phyloP scores from a whole-genome alignment of 768 basidiomycete species.

The Rhizopogon sp. region DNA sequence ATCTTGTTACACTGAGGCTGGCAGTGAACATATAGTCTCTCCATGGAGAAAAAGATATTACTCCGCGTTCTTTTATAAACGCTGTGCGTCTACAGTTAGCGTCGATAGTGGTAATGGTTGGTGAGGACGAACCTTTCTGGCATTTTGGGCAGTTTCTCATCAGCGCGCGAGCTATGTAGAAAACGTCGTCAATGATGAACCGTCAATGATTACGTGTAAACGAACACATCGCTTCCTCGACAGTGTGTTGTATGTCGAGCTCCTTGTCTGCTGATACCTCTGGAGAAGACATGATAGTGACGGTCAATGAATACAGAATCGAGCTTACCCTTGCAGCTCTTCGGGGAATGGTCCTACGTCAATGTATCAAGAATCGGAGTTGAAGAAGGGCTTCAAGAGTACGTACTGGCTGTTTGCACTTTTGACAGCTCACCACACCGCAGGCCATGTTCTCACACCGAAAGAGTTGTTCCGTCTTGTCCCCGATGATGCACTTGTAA shows the following conservation, averaged over 20 bases:
- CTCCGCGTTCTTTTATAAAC: slow-evolving; percentile 76
- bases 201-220: slow-evolving; percentile 3
- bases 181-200: slow-evolving; percentile 1
- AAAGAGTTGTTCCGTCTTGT: slow-evolving; percentile 48
- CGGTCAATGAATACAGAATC: neutral
- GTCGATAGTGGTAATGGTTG: neutral
- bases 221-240: slow-evolving; percentile 94
- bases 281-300: slow-evolving; percentile 21
- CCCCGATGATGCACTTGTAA: slow-evolving; percentile 66
- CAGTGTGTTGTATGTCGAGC: slow-evolving; percentile 66
- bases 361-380: neutral
- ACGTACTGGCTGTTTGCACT: slow-evolving; percentile 62
- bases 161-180: slow-evolving; percentile 58
- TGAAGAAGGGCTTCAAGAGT: neutral
- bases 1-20: slow-evolving; percentile 83
- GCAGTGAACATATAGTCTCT: neutral
- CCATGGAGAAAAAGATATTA: slow-evolving; percentile 22
- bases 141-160: slow-evolving; percentile 90
- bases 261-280: slow-evolving; percentile 74
- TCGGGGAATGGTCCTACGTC: slow-evolving; percentile 72
- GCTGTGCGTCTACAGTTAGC: slow-evolving; percentile 34
- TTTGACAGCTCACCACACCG: slow-evolving; percentile 63
- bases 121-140: slow-evolving; percentile 51
- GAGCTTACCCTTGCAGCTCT: slow-evolving; percentile 62
- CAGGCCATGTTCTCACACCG: slow-evolving; percentile 54